A percentile compares a stretch with the other conserved stretches of the same genome.
These are phyloP conservation scores for Fusarium luffae DNA, from an alignment of 2,329 filamentous ascomycete species.

Conservation along the genomic window DNA sequence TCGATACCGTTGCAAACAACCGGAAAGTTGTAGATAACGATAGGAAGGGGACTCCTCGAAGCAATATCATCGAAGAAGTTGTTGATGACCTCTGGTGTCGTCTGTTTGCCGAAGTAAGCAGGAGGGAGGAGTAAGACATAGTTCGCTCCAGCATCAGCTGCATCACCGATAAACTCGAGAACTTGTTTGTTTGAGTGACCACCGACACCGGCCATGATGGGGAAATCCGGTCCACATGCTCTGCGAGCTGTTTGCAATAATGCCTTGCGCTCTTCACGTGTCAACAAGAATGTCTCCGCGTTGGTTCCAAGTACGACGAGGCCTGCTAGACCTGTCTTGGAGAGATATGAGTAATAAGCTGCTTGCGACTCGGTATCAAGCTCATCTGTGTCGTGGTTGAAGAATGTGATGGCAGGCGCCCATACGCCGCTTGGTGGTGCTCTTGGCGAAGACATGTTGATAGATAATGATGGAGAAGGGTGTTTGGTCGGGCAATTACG, in stretches of 20 bases:
- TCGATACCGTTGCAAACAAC: slow-evolving; percentile 75
- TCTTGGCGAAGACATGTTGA: slow-evolving; percentile 29
- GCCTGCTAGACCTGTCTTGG: slow-evolving; percentile 60
- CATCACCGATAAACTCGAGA: slow-evolving; percentile 69
- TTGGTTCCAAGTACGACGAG: slow-evolving; percentile 67
- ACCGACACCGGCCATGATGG: slow-evolving; percentile 78
- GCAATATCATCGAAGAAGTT: slow-evolving; percentile 70
- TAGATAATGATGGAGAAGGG: neutral
- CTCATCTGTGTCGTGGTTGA: slow-evolving; percentile 60
- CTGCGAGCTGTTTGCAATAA: slow-evolving; percentile 73
- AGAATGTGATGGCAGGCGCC: slow-evolving; percentile 66
- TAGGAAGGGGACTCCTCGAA: slow-evolving; percentile 60
- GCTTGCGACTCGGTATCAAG: slow-evolving; percentile 60
- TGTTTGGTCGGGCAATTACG: neutral
- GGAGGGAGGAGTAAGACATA: slow-evolving; percentile 71
- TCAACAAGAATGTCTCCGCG: slow-evolving; percentile 66
- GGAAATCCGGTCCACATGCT: slow-evolving; percentile 85
- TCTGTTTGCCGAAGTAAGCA: slow-evolving; percentile 73
- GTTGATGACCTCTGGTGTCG: slow-evolving; percentile 67
- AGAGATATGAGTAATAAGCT: slow-evolving; percentile 64
- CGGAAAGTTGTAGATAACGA: slow-evolving; percentile 77
- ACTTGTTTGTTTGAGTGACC: slow-evolving; percentile 73
- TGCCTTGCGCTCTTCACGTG: slow-evolving; percentile 66
- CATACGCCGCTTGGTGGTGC: slow-evolving; percentile 56
- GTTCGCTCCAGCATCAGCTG: slow-evolving; percentile 68